Base-by-base conservation (phyloP, 345 rosid genomes). In the Euphorbia tirucalli region DNA sequence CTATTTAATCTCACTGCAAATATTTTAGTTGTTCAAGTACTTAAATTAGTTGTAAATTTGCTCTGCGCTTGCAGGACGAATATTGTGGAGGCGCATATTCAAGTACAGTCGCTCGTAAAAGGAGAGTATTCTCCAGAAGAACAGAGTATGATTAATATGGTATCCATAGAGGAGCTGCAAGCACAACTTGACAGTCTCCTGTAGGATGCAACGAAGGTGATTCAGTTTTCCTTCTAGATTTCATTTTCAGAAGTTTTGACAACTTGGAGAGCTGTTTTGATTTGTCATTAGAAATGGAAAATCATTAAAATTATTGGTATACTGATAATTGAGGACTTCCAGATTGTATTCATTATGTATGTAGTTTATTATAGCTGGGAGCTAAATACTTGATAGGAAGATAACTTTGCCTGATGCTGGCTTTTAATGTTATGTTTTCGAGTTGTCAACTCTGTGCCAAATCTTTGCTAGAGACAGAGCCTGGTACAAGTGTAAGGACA, bases 51-150 rank as follows among this genome's bases (percentile, higher is more conserved):
- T n/a, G 24, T n/a, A n/a, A n/a, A n/a, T n/a, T 41, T 10, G 44
- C 16, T 21, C 22, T 50, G 27, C 67, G 52, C 54, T 43, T 70
- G 79, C 89, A 95, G 99, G 93, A 92, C 97, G 68, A 92, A 95
- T 76, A 92, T 92, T 35, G 87, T 92, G 66, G 99, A 95, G 84
- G 99, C 99, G 58, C 97, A 95, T 83, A 61, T 84, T 16, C 97
- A 95, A 78, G 87, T 95, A 27, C 90, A 82, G 66, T 75, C 90
- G 25, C 85, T 95, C 71, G 73, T 95, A 21, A 88, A 78, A 80
- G 79, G 82, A 0, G 99, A 95, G 80, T 95, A 95, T 77, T 83
- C 93, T 5, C 71, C 80, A 0, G 90, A 90, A 83, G 97, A 95
- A 62, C 90, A 87, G 79, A 80, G 72, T 81, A 78, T 73, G 73